Percentiles rank a stretch among this genome's conserved stretches.
Conservation (phyloP, 106 monocot species). For the Dendrobium catenatum region DNA sequence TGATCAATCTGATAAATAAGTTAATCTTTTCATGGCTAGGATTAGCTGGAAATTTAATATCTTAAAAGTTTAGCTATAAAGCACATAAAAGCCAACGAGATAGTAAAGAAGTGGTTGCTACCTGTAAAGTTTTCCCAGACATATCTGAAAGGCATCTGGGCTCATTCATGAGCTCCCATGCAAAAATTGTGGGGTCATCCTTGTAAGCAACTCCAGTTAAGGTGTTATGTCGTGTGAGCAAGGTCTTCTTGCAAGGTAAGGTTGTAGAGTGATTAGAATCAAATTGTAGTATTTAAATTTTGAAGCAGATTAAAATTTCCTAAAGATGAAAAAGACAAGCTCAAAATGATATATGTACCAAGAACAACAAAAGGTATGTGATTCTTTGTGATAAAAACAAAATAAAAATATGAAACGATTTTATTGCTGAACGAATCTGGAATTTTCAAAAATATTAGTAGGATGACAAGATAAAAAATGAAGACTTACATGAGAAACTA, state of each 20-base stretch:
- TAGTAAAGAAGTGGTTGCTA: background rate
- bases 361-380: background rate
- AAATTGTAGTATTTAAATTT: background rate
- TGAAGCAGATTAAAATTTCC: background rate
- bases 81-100: background rate
- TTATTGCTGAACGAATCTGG: no score
- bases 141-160: conserved; percentile 48
- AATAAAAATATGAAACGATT: no score
- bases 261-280: background rate
- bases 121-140: conserved; percentile 39
- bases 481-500: no score
- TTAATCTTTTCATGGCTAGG: no score
- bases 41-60: no score
- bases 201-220: conserved; percentile 39
- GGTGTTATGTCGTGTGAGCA: conserved; percentile 47
- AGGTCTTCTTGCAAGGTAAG: conserved; percentile 13
- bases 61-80: background rate
- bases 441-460: no score
- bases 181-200: conserved; percentile 49
- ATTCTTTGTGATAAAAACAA: no score
- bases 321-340: background rate
- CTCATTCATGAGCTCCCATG: conserved; percentile 66
- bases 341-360: background rate
- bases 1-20: no score
- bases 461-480: no score